These are phyloP conservation scores for carrot (Daucus carota) DNA, from an alignment of 129 eudicot species.

Conservation along the genomic window DH1_v3.0 NC_030382.2:34590001-34590500, in stretches of 20 bases:
- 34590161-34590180: constrained; percentile 95
- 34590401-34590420: no score
- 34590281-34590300: neutral
- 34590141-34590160: constrained; percentile 67
- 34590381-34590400: neutral
- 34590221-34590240: neutral
- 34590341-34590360: neutral
- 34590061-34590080: constrained; percentile 41
- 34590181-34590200: constrained; percentile 1
- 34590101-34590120: constrained; percentile 87
- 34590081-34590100: constrained; percentile 70
- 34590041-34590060: constrained; percentile 77
- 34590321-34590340: neutral
- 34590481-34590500: no score
- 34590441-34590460: no score
- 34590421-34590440: no score
- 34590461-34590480: no score
- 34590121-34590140: constrained; percentile 98
- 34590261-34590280: neutral
- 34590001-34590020: constrained; percentile 98
- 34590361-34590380: neutral
- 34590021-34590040: constrained; percentile 92
- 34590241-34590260: neutral
- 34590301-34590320: neutral
- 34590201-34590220: constrained; percentile 1